These are phyloP conservation scores for Aspergillus egyptiacus DNA, from an alignment of 495 filamentous ascomycete genomes.

Conservation along the genomic window DNA sequence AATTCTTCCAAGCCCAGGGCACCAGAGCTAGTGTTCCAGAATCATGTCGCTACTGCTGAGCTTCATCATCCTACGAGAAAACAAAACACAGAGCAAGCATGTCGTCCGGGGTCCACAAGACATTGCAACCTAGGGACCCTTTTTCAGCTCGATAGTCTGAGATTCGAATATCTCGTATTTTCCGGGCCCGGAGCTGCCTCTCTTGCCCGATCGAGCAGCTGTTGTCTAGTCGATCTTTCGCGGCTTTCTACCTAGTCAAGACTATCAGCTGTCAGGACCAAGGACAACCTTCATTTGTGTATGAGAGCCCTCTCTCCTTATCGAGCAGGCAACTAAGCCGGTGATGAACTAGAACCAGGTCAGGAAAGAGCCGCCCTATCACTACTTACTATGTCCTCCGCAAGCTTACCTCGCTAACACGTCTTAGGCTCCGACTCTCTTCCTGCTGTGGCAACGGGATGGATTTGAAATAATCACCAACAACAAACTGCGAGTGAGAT, in stretches of 20 bases:
- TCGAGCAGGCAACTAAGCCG: conserved; percentile 6
- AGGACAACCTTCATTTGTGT: background rate
- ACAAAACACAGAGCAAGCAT: too few relatives aligned
- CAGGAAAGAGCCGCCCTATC: conserved; percentile 8
- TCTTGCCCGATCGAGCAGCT: too few relatives aligned
- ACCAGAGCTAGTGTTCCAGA: conserved; percentile 11
- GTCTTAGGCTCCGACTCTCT: background rate
- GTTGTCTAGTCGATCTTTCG: too few relatives aligned
- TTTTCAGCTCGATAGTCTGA: conserved; percentile 5
- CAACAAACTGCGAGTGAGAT: background rate
- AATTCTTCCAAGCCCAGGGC: background rate
- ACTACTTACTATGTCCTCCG: too few relatives aligned
- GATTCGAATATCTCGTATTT: background rate
- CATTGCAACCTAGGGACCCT: conserved; percentile 8
- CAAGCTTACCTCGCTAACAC: too few relatives aligned
- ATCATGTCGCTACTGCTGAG: background rate
- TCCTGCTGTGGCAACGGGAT: conserved; percentile 14
- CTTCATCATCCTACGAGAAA: too few relatives aligned
- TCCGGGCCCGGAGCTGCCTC: too few relatives aligned
- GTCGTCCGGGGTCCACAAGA: background rate
- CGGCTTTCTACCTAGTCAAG: too few relatives aligned
- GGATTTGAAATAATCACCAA: too few relatives aligned
- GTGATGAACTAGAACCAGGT: conserved; percentile 4
- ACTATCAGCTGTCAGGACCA: too few relatives aligned
- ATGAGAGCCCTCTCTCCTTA: background rate